Evolutionary conservation across 257 asterid genomes (phyloP).

Genomic region (Solanum sitiens): DNA sequence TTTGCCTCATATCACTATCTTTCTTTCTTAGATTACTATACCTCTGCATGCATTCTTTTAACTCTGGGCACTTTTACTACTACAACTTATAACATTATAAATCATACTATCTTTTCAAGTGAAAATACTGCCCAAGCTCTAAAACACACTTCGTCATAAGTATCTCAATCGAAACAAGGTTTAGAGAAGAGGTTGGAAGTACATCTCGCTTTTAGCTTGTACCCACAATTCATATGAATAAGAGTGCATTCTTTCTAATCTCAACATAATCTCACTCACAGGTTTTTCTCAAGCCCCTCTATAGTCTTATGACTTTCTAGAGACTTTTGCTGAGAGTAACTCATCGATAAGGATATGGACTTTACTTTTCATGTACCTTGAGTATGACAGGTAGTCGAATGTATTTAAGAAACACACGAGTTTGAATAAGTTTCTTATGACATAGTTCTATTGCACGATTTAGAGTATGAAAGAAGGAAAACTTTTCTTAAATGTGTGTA

Average conservation of each 20-base stretch:
- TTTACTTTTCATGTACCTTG: neutral
- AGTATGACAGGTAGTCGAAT: neutral
- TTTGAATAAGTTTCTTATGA: neutral
- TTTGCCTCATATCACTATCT: neutral
- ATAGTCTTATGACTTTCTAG: neutral
- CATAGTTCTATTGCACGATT: too few species aligned
- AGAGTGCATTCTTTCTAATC: neutral
- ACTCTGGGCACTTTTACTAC: neutral
- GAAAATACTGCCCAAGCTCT: neutral
- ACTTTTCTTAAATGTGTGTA: too few species aligned
- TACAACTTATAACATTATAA: too few species aligned
- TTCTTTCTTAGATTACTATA: neutral
- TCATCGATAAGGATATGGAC: neutral
- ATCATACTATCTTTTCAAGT: neutral
- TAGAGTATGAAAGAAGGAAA: neutral
- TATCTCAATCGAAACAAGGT: neutral
- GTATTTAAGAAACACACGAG: too few species aligned
- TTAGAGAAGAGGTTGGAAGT: neutral
- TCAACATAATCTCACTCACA: neutral
- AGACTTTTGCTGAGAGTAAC: neutral
- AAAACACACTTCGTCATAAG: neutral
- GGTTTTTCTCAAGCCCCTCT: neutral
- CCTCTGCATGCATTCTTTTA: neutral
- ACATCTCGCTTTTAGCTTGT: neutral
- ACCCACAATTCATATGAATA: neutral